Percentiles rank a stretch among this genome's conserved stretches.
These are phyloP conservation scores for Fraxinus angustifolia DNA, from an alignment of 305 asterid species.

Conservation along the genomic window DNA sequence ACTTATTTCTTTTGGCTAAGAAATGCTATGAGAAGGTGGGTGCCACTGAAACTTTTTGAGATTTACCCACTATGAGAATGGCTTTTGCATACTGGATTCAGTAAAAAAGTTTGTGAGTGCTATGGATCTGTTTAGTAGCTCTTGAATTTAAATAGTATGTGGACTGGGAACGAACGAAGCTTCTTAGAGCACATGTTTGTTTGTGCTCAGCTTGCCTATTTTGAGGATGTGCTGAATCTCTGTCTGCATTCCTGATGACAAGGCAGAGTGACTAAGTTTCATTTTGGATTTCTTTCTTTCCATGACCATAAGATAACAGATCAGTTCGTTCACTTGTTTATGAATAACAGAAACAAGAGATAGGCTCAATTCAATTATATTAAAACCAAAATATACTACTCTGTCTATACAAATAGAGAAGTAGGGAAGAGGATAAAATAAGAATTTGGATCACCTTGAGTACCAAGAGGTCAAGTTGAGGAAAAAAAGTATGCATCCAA, in stretches of 20 bases:
- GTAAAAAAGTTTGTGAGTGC: background rate
- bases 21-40: background rate
- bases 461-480: background rate
- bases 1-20: background rate
- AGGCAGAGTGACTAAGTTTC: background rate
- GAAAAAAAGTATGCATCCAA: background rate
- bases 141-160: background rate
- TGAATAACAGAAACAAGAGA: background rate
- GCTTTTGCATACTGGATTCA: background rate
- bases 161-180: background rate
- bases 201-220: background rate
- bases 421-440: background rate
- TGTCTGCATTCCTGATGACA: background rate
- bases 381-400: background rate
- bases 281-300: background rate
- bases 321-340: background rate
- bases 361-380: background rate
- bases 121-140: background rate
- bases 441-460: background rate
- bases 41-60: background rate
- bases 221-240: background rate
- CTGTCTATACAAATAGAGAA: background rate
- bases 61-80: constrained; percentile 8
- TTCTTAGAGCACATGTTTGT: background rate
- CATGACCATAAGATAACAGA: background rate